Percentiles rank a stretch among this genome's conserved stretches.
phyloP scores from a whole-genome alignment of 495 filamentous ascomycete species.

The Penicillium chermesinum region DNA sequence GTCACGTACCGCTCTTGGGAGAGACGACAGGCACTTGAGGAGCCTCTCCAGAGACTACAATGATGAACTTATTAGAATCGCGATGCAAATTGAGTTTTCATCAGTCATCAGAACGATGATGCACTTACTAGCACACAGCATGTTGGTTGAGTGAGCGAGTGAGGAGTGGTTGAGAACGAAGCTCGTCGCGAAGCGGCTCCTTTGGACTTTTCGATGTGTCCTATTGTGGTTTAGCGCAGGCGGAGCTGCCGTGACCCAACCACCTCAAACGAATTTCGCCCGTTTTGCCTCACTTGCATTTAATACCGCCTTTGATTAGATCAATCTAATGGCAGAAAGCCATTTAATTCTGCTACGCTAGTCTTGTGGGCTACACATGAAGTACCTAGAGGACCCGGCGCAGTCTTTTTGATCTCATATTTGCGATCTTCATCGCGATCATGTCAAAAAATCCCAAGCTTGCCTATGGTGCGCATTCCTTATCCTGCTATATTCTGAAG shows the following conservation, averaged over 20 bases:
- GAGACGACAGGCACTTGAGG: conserved; percentile 93
- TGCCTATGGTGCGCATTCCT: conserved; percentile 36
- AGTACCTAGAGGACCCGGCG: no score
- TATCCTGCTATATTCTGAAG: not conserved
- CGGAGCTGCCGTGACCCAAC: conserved; percentile 13
- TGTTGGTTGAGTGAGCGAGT: conserved; percentile 30
- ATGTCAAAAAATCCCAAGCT: conserved; percentile 49
- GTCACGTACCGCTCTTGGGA: conserved; percentile 75
- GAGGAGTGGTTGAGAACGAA: conserved; percentile 23
- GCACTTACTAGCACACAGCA: conserved; percentile 73
- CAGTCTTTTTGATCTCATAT: no score
- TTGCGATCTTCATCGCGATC: conserved; percentile 5
- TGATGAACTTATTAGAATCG: conserved; percentile 20
- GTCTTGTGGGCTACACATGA: no score
- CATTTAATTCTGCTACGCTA: no score
- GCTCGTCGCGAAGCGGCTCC: conserved; percentile 32
- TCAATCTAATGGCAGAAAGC: not conserved
- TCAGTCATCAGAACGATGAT: not conserved
- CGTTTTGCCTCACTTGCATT: no score
- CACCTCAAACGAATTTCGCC: no score
- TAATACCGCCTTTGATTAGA: not conserved
- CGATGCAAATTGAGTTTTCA: not conserved
- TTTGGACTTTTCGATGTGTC: conserved; percentile 41
- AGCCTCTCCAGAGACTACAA: conserved; percentile 89
- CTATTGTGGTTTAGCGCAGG: conserved; percentile 34